Percentiles rank a stretch among this genome's conserved stretches.
phyloP scores from a whole-genome alignment of 352 stramenopile species.

The Pseudoperonospora humuli region DNA sequence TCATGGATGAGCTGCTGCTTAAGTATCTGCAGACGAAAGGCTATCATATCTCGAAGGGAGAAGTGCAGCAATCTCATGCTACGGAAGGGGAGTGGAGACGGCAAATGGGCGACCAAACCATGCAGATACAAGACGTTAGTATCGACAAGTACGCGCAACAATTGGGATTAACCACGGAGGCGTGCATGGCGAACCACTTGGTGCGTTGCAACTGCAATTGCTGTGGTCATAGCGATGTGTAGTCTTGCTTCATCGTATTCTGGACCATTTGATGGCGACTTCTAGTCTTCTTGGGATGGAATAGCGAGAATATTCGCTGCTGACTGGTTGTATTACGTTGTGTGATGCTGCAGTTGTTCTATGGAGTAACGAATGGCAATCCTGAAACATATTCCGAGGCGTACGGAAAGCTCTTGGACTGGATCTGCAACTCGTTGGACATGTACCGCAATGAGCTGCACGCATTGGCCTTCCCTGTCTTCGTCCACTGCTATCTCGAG shows the following conservation, averaged over 20 bases:
- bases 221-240: not conserved
- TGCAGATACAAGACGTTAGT: slow-evolving; percentile 20
- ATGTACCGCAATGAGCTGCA: slow-evolving; percentile 85
- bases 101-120: slow-evolving; percentile 23
- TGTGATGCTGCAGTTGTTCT: slow-evolving; percentile 46
- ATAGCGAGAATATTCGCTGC: not conserved
- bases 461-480: slow-evolving; percentile 67
- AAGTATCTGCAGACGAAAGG: slow-evolving; percentile 55
- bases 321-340: slow-evolving; percentile 12
- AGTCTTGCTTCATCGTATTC: not conserved
- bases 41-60: slow-evolving; percentile 36
- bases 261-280: no score
- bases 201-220: slow-evolving; percentile 19
- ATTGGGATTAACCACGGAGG: slow-evolving; percentile 59
- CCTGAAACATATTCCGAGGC: slow-evolving; percentile 54
- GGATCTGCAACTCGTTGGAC: slow-evolving; percentile 80
- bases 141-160: slow-evolving; percentile 56
- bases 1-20: slow-evolving; percentile 66
- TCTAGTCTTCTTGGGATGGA: no score
- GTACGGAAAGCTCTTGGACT: slow-evolving; percentile 65
- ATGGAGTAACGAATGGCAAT: slow-evolving; percentile 54
- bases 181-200: slow-evolving; percentile 70
- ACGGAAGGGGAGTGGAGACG: slow-evolving; percentile 25
- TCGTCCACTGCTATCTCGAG: slow-evolving; percentile 79
- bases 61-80: not conserved